Evolutionary conservation across 2,329 filamentous ascomycete species (phyloP), one percentile per base, ranked within the genome.

Genomic region (Xylaria multiplex): DNA sequence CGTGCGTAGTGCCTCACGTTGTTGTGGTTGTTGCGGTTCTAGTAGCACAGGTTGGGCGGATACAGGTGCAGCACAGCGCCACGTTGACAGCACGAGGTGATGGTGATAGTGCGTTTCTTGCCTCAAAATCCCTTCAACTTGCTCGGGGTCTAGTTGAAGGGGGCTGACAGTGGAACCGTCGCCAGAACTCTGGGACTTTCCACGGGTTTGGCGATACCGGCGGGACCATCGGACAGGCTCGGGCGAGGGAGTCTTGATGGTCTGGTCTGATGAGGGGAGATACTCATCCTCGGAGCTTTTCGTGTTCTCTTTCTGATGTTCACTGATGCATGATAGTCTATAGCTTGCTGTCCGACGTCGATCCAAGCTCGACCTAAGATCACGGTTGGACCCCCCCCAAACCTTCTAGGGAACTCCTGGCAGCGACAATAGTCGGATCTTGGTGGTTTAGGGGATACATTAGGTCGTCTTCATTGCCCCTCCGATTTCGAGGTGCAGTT

Each of bases 251-350:
- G 64, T 59, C 40, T 59, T 65, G 48, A 62, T 22, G 22, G 59
- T 48, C 27, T 55, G 55, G 9, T 61, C 27, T 2, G 56, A 49
- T 45, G 68, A 62, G 16, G 48, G 30, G 53, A 62, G 64, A 55
- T 64, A 62, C 2, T 65, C 70, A 32, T 69, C 69, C 46, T 73
- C 68, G 27, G 61, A 70, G 66, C 67, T 70, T 66, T 67, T 69
- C 37, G 68, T 70, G 16, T 66, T 69, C 24, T 68, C 65, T 50
- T 68, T 68, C 57, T 68, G 65, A 35, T 68, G 58, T 24, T 69
- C 68, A 24, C 65, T 65, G 54, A 69, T 68, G 46, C 62, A 64
- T 14, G 62, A 66, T 14, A 68, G 57, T 40, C 59, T 61, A 37
- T 49, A 56, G 30, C 59, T 59, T n/a, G 59, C 62, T 2, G 53